These are phyloP conservation scores for Gnetum montanum DNA, from an alignment of 75 land plant species.

Conservation along the genomic window DNA sequence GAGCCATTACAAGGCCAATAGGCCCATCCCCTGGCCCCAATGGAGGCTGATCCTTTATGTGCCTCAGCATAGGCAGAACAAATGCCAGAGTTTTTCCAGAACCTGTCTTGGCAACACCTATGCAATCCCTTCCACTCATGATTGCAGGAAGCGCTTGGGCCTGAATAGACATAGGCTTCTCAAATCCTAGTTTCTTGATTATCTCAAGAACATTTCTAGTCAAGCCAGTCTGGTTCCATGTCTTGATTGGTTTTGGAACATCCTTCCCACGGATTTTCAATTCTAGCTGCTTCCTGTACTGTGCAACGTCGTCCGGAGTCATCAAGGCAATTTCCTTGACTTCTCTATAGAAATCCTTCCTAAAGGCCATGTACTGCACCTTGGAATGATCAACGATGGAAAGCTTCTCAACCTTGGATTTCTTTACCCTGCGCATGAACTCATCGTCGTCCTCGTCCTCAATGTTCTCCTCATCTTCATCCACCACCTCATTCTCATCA, in stretches of 20 bases:
- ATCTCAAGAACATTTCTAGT: conserved; percentile 67
- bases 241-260: conserved; percentile 87
- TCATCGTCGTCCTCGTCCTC: conserved; percentile 97
- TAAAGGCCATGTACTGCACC: conserved; percentile 63
- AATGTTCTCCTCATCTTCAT: conserved; percentile 31
- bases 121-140: conserved; percentile 98
- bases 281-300: conserved; percentile 82
- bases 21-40: conserved; percentile 90
- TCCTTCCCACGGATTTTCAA: conserved; percentile 91
- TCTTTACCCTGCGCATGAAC: conserved; percentile 95
- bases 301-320: conserved; percentile 65
- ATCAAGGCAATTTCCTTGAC: conserved; percentile 80
- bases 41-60: conserved; percentile 94
- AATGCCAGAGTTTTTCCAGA: conserved; percentile 97
- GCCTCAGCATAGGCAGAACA: conserved; percentile 93
- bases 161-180: conserved; percentile 96
- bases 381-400: conserved; percentile 92
- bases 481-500: conserved; percentile 44
- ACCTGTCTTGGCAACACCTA: conserved; percentile 94
- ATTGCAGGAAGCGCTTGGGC: conserved; percentile 86
- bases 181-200: conserved; percentile 75
- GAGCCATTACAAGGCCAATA: conserved; percentile 93
- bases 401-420: conserved; percentile 91
- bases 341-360: conserved; percentile 87
- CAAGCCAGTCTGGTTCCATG: conserved; percentile 93